A percentile compares a stretch with the other conserved stretches of the same genome.
phyloP scores from a whole-genome alignment of 1,139 yeast species.

The Magnusiomyces suaveolens region DNA sequence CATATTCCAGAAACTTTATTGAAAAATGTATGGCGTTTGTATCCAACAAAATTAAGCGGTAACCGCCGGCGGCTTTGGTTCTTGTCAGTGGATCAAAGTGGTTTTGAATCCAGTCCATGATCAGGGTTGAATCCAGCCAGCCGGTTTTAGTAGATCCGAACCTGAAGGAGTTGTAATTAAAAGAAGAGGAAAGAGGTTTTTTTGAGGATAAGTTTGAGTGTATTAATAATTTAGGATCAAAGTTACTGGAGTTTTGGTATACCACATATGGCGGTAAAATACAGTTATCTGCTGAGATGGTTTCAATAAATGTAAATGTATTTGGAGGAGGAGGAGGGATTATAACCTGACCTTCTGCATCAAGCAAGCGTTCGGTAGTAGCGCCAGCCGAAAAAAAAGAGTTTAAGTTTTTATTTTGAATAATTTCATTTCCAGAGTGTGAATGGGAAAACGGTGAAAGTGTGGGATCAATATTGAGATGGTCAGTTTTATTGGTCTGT shows the following conservation, averaged over 20 bases:
- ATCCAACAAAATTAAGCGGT: slow-evolving; percentile 11
- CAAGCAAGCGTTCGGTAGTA: background rate
- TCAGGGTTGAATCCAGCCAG: slow-evolving; percentile 11
- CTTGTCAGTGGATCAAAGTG: slow-evolving; percentile 12
- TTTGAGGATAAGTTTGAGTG: no score
- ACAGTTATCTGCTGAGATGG: background rate
- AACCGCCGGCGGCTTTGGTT: slow-evolving; percentile 10
- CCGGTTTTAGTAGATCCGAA: slow-evolving; percentile 8
- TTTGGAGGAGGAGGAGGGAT: background rate
- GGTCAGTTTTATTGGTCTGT: background rate
- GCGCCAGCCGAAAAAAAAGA: background rate
- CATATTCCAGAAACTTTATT: slow-evolving; percentile 10
- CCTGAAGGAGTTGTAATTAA: background rate
- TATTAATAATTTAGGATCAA: background rate
- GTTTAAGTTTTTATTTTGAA: no score
- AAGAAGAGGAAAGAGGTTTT: background rate
- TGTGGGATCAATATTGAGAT: no score
- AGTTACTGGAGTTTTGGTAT: background rate
- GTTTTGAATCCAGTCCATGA: slow-evolving; percentile 12
- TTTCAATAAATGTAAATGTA: background rate
- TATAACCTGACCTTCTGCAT: background rate
- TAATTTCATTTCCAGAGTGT: no score
- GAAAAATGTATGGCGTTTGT: slow-evolving; percentile 15
- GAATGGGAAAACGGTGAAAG: no score
- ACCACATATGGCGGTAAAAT: slow-evolving; percentile 1